Conservation (phyloP, 805 yeast species). For the Starmerella vitae region DNA sequence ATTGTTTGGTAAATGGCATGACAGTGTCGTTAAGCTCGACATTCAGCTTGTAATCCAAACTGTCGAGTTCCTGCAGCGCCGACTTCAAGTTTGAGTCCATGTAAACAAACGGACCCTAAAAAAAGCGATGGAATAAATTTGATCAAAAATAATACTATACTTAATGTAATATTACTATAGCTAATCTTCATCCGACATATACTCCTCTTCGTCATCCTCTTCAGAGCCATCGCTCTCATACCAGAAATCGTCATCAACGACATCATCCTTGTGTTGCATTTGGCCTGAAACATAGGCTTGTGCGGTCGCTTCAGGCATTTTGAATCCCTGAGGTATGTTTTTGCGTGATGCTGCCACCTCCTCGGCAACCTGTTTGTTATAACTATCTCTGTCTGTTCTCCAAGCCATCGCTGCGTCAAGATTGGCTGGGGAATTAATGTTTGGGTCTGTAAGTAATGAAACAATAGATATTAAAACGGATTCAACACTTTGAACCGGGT, state of each 20-base stretch:
- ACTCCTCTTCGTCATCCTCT: constrained; percentile 32
- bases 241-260: constrained; percentile 74
- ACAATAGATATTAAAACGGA: constrained; percentile 79
- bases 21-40: too few species aligned
- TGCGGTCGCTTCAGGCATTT: constrained; percentile 55
- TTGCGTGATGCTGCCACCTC: constrained; percentile 61
- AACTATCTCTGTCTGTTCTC: constrained; percentile 66
- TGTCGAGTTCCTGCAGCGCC: too few species aligned
- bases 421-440: constrained; percentile 85
- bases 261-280: constrained; percentile 33
- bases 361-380: constrained; percentile 57
- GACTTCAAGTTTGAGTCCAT: too few species aligned
- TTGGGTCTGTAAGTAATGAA: constrained; percentile 85
- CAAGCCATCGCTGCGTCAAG: constrained; percentile 90
- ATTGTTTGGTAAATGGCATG: too few species aligned
- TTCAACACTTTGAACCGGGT: constrained; percentile 66
- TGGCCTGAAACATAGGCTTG: constrained; percentile 37
- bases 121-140: too few species aligned
- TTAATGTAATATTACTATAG: too few species aligned
- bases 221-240: constrained; percentile 61
- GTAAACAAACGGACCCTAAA: too few species aligned
- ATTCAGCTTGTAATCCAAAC: too few species aligned
- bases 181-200: constrained; percentile 29
- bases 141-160: too few species aligned
- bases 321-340: constrained; percentile 78